Evolutionary conservation across 495 filamentous ascomycete genomes (phyloP), one percentile per base, ranked within the genome.

Genomic region (Penicillium salamii): DNA sequence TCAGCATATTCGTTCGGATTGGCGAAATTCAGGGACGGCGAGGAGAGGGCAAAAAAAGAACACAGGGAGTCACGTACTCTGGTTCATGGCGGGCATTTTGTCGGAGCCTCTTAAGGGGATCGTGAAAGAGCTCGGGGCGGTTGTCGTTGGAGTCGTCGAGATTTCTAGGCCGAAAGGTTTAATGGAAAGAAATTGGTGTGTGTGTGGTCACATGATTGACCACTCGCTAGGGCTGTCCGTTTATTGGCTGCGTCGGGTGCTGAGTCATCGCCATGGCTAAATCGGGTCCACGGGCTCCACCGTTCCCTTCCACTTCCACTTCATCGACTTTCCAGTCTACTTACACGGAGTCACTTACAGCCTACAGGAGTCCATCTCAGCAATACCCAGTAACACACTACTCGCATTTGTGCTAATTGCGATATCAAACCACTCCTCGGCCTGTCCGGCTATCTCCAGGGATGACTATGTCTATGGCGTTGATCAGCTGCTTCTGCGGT

Each of bases 1-100:
- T 67, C 55, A 70, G 63, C 53, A 63, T 57, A 31, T 23, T 43
- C 13, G 42, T 15, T 45, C 39, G 49, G 28, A 31, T 45, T 46
- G 45, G 54, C 19, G 46, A 45, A 49, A 32, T 32, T 3, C 12
- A 32, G 29, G 29, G 5, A 3, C 12, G 29, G 5, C 29, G 29
- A 11, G 5, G 29, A 32, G 29, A 3, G n/a, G n/a, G n/a, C n/a
- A n/a, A 32, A 32, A 32, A 32, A 32, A 12, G 7, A 12, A 32
- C 29, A 32, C 3, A 32, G n/a, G 29, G 5, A 32, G 29, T 32
- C 29, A 32, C 29, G 29, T 32, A 32, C 29, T 32, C 29, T 32
- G 29, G 29, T 32, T 32, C 29, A 32, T 32, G 29, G 29, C 29
- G 29, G 29, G 29, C 29, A 32, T 32, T 11, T 32, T 32, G 29